Conservation (phyloP, 176 grass and related monocot genomes). For the Musa schizocarpa region DNA sequence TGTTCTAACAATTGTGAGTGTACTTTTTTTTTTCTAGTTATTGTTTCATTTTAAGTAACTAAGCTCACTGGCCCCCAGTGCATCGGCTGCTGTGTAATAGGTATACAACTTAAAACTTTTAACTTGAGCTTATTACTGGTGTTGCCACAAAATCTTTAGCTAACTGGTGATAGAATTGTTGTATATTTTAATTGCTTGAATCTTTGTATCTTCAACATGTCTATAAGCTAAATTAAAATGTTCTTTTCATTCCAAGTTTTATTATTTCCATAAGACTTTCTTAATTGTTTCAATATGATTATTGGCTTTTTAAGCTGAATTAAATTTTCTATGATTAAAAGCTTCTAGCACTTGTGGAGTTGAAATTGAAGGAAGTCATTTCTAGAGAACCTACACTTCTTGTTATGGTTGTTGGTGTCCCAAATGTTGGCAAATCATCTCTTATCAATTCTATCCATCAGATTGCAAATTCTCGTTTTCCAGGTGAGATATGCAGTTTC, state of each 20-base stretch:
- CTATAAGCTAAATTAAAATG: neutral
- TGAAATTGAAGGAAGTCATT: conserved; percentile 88
- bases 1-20: no score
- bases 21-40: no score
- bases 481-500: conserved; percentile 37
- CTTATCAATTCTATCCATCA: conserved; percentile 88
- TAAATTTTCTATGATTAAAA: conserved; percentile 22
- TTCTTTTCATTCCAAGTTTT: neutral
- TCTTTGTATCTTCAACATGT: neutral
- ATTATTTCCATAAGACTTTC: neutral
- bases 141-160: no score
- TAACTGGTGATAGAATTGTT: neutral
- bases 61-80: no score
- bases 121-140: no score
- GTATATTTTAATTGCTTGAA: neutral
- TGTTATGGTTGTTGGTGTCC: conserved; percentile 90
- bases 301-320: neutral
- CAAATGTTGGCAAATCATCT: conserved; percentile 93
- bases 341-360: conserved; percentile 73
- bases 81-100: no score
- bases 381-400: conserved; percentile 89
- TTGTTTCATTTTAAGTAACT: no score
- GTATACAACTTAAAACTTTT: no score
- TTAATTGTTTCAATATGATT: neutral
- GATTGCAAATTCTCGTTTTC: conserved; percentile 74